Evolutionary conservation across 306 rosid genomes (phyloP), one percentile per base, ranked within the genome.

Genomic region (Astragalus membranaceus): DNA sequence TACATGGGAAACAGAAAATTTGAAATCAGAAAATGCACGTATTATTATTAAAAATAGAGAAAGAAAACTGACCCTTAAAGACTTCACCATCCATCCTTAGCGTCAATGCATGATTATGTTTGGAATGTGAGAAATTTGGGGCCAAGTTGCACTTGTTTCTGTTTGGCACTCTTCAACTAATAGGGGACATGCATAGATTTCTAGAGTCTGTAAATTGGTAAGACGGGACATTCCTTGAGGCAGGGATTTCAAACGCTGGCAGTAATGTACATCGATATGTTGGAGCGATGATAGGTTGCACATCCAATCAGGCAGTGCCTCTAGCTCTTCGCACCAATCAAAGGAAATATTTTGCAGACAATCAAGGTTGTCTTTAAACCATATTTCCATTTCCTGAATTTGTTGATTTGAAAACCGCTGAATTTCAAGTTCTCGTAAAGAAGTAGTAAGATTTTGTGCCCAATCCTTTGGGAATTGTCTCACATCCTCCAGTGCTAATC

Each of bases 141-240:
- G 23, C 36, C 47, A 23, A 15, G 15, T 23, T 70, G 29, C 75
- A 16, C 68, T 9, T 12, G 26, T 30, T 47, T 11, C 26, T 23
- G 0, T 11, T 10, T 46, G 10, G 59, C 44, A 55, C 29, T 46
- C 48, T 33, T 47, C 26, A 46, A 3, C 10, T 11, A 71, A 15
- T 2, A 16, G 20, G 10, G 60, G n/a, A n/a, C n/a, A n/a, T n/a
- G n/a, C n/a, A n/a, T n/a, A n/a, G n/a, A n/a, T n/a, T n/a, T n/a
- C n/a, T n/a, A n/a, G n/a, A n/a, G n/a, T 59, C 15, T 47, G 11
- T 71, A 71, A 71, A 7, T 46, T 58, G 47, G 48, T 33, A 46
- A 71, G 76, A 36, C 23, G 6, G 48, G 59, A 8, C 59, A 71
- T 58, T 46, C 20, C 29, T 14, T 57, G 48, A 11, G 67, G 75